Evolutionary conservation across 2,329 filamentous ascomycete genomes (phyloP).

Genomic region (Achaetomium macrosporum): DNA sequence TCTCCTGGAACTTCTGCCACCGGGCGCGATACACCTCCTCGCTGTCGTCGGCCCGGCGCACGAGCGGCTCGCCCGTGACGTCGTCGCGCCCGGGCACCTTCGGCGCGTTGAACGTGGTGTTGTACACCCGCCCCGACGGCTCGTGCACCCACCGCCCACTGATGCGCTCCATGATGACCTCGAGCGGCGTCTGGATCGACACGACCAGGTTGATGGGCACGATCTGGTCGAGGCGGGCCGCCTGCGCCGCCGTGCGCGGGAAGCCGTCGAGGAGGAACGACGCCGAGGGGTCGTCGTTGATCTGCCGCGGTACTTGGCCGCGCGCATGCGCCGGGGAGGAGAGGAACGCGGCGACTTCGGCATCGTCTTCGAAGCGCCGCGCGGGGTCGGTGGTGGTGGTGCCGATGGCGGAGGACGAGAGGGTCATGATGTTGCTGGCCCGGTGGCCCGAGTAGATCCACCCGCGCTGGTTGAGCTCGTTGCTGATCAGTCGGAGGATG

Average conservation of each 20-base stretch:
- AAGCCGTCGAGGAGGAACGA: constrained; percentile 97
- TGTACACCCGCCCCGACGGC: constrained; percentile 87
- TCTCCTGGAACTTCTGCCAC: constrained; percentile 79
- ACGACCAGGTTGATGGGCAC: constrained; percentile 95
- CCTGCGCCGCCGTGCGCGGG: constrained; percentile 80
- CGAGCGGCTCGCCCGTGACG: constrained; percentile 79
- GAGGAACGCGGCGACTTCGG: constrained; percentile 38
- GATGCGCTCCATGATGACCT: constrained; percentile 84
- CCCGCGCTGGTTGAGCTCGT: constrained; percentile 77
- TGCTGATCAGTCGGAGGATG: constrained; percentile 87
- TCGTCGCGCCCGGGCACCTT: constrained; percentile 78
- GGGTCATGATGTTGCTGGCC: constrained; percentile 45
- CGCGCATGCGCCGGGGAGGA: constrained; percentile 36
- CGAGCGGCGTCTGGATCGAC: constrained; percentile 75
- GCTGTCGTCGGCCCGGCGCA: constrained; percentile 78
- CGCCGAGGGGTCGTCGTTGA: constrained; percentile 65
- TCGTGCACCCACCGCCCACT: constrained; percentile 90
- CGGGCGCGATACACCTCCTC: constrained; percentile 79
- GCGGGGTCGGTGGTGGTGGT: constrained; percentile 36
- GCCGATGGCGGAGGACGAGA: constrained; percentile 37
- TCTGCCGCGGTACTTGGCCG: constrained; percentile 35
- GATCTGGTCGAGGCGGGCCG: constrained; percentile 66
- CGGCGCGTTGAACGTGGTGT: constrained; percentile 86
- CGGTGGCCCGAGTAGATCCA: constrained; percentile 60
- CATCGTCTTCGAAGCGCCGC: constrained; percentile 28